phyloP scores from a whole-genome alignment of 345 rosid species.

The Camelina laxa region DNA sequence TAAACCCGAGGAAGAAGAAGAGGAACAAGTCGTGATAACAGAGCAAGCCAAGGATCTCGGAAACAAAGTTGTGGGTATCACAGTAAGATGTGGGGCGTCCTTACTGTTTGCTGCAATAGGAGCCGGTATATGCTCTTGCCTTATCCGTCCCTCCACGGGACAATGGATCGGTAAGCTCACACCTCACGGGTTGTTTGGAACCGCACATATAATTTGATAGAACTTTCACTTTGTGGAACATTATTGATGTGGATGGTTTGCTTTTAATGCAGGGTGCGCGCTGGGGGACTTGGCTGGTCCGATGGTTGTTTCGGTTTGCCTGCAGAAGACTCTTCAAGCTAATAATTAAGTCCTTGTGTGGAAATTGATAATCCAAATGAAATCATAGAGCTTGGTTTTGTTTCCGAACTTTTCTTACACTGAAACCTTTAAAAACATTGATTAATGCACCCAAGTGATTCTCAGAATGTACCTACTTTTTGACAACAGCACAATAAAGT shows the following conservation, averaged over 20 bases:
- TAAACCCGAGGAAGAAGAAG: slow-evolving; percentile 47
- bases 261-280: slow-evolving; percentile 66
- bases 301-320: slow-evolving; percentile 60
- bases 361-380: slow-evolving; percentile 22
- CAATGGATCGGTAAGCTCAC: slow-evolving; percentile 90
- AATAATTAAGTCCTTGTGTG: slow-evolving; percentile 45
- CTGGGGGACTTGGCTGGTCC: slow-evolving; percentile 91
- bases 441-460: slow-evolving; percentile 15
- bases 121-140: slow-evolving; percentile 81
- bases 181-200: not conserved
- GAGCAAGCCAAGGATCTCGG: slow-evolving; percentile 68
- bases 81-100: slow-evolving; percentile 77
- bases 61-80: slow-evolving; percentile 69
- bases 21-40: slow-evolving; percentile 40
- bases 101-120: slow-evolving; percentile 88
- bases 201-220: not conserved
- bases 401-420: not conserved
- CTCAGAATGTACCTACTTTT: slow-evolving; percentile 24
- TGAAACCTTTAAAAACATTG: slow-evolving; percentile 16
- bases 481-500: slow-evolving; percentile 26
- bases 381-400: slow-evolving; percentile 23
- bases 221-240: not conserved
- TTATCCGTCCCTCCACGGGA: slow-evolving; percentile 79
- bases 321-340: slow-evolving; percentile 63
- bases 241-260: slow-evolving; percentile 22